Base-by-base conservation (phyloP, 805 yeast species). In the Pichia heedii region DNA sequence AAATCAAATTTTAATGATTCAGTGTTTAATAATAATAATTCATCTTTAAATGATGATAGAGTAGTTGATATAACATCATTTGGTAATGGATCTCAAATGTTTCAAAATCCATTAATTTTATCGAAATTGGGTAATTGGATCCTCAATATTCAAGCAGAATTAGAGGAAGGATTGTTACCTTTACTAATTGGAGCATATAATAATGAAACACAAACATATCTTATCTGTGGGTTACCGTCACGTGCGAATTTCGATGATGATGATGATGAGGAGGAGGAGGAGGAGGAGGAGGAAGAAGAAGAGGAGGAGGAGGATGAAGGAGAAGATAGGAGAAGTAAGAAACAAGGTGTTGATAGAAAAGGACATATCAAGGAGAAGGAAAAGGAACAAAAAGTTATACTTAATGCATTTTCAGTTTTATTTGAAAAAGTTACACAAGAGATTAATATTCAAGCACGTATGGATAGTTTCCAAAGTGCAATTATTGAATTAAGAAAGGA, bases 401-500 rank as follows among this genome's bases (percentile, higher is more conserved):
- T 81, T 40, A 90, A 93, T 58, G 81, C 86, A 8, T 93, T 93
- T 57, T 89, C 96, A 37, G 76, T 82, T 45, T 95, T 95, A 30
- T 93, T 93, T 61, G 96, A 87, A 60, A 83, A 81, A 50, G 85
- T 89, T 22, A 93, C 97, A 1, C 72, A 71, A 37, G 76, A 76
- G 19, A 84, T 95, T 6, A 90, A 88, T 35, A 96, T 97, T 3
- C 79, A 84, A 53, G 88, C 88, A 18, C 74, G 90, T 54, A 84
- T 93, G 49, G 97, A 93, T 60, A 87, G 95, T 56, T 93, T 93
- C 63, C 97, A 93, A 59, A 84, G 95, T 50, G 79, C 97, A 3
- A 85, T 93, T 20, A 87, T 93, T 36, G 97, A 93, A 64, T 80
- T 93, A 36, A 67, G 86, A 47, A 82, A 80, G 56, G 96, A 89